Conservation (phyloP, 139 green algal genomes). For the Chlamydomonas sp. region DNA sequence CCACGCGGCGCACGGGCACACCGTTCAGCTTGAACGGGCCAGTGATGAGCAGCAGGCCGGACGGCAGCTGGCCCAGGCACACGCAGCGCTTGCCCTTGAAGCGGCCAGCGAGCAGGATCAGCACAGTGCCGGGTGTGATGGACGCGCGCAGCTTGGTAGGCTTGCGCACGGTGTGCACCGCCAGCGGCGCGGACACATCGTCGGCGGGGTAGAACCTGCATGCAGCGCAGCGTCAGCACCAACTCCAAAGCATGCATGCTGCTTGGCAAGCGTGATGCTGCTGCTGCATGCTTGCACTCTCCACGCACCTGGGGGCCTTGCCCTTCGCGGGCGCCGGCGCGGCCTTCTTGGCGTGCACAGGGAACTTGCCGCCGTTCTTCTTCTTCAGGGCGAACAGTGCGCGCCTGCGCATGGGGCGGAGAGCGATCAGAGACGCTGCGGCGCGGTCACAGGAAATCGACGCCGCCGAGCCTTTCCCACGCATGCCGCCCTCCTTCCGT, state of each 20-base stretch:
- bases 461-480: not conserved
- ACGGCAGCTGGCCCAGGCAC: conserved; percentile 91
- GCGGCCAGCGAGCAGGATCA: conserved; percentile 94
- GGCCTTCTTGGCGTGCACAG: conserved; percentile 58
- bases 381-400: conserved; percentile 90
- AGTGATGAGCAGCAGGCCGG: conserved; percentile 90
- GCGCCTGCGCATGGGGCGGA: no score
- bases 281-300: no score
- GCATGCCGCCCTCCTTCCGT: not conserved
- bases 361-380: conserved; percentile 95
- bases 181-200: conserved; percentile 74
- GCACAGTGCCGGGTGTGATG: conserved; percentile 93
- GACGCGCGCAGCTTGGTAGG: conserved; percentile 81
- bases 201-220: conserved; percentile 91
- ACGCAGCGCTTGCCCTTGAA: conserved; percentile 99
- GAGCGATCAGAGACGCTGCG: no score
- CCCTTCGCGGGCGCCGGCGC: conserved; percentile 22
- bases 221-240: no score
- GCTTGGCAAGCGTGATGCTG: no score
- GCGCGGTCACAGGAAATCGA: no score
- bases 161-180: conserved; percentile 51
- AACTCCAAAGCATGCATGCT: no score
- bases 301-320: conserved; percentile 38
- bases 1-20: conserved; percentile 89
- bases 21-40: conserved; percentile 97